phyloP scores from a whole-genome alignment of 352 stramenopile species.

The Pythium brassicae region DNA sequence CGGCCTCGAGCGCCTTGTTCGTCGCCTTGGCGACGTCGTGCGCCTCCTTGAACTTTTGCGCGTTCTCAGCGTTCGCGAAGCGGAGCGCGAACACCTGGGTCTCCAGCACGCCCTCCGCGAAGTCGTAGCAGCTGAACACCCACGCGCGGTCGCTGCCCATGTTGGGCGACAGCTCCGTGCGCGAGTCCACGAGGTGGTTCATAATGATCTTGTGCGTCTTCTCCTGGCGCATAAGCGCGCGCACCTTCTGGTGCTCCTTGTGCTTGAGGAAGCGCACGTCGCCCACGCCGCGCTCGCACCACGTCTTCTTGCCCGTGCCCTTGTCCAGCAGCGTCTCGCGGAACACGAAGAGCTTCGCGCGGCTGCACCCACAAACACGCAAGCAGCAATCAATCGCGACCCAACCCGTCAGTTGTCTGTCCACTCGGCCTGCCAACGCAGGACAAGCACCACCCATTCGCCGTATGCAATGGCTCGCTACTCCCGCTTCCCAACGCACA shows the following conservation, averaged over 20 bases:
- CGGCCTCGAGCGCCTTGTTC: conserved; percentile 93
- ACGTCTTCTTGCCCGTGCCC: conserved; percentile 96
- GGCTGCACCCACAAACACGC: conserved; percentile 27
- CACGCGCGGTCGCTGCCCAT: conserved; percentile 95
- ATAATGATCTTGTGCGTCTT: conserved; percentile 99
- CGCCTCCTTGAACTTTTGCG: conserved; percentile 96
- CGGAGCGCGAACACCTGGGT: conserved; percentile 88
- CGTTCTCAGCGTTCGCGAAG: conserved; percentile 95
- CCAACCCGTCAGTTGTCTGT: too few species aligned
- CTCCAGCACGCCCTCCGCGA: conserved; percentile 92
- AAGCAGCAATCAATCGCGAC: too few species aligned
- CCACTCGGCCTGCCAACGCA: too few species aligned
- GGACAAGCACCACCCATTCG: too few species aligned
- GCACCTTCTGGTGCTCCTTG: conserved; percentile 92
- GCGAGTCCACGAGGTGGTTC: conserved; percentile 96
- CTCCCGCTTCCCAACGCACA: conserved; percentile 55
- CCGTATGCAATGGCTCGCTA: too few species aligned
- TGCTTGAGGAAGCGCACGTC: conserved; percentile 97
- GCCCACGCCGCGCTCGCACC: conserved; percentile 96
- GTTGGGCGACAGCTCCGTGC: conserved; percentile 95
- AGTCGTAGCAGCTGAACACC: conserved; percentile 99
- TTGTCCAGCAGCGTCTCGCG: conserved; percentile 97
- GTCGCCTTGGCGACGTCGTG: conserved; percentile 91
- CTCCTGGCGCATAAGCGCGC: conserved; percentile 97
- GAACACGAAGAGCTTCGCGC: conserved; percentile 96